A percentile compares a stretch with the other conserved stretches of the same genome.
phyloP scores from a whole-genome alignment of 306 rosid genomes.

The Vigna hirtella region DNA sequence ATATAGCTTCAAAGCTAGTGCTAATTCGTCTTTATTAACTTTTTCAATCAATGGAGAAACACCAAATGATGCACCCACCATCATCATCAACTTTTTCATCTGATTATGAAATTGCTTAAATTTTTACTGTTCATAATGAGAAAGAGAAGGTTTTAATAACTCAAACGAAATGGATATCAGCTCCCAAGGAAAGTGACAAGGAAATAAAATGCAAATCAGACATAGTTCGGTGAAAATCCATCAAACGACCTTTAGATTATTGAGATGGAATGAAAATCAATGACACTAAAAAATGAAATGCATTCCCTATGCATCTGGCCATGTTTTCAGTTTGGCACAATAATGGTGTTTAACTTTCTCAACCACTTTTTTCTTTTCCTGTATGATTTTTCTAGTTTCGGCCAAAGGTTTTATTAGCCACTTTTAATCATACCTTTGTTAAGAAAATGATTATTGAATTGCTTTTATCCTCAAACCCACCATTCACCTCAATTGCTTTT shows the following conservation, averaged over 20 bases:
- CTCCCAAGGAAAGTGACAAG: constrained; percentile 41
- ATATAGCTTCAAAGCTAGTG: neutral
- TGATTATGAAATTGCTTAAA: neutral
- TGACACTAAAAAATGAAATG: too few relatives aligned
- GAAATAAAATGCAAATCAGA: constrained; percentile 19
- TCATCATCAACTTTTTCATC: constrained; percentile 3
- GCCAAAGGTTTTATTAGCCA: neutral
- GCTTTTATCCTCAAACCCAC: neutral
- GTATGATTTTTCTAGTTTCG: neutral
- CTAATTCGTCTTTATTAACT: too few relatives aligned
- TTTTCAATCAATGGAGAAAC: constrained; percentile 50
- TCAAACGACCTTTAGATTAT: too few relatives aligned
- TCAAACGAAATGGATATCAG: constrained; percentile 2
- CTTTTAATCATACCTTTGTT: neutral
- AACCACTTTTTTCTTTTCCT: neutral
- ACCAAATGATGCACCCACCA: constrained; percentile 41
- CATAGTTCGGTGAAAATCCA: too few relatives aligned
- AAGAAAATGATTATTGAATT: neutral
- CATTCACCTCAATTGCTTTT: constrained; percentile 2
- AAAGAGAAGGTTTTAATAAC: constrained; percentile 20
- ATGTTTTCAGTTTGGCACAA: neutral
- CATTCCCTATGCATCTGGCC: neutral
- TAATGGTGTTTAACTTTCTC: neutral
- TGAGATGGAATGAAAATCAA: too few relatives aligned
- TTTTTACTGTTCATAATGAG: constrained; percentile 17